A percentile compares a stretch with the other conserved stretches of the same genome.
phyloP scores from a whole-genome alignment of 2,329 filamentous ascomycete genomes.

The Aspergillus bombycis region DNA sequence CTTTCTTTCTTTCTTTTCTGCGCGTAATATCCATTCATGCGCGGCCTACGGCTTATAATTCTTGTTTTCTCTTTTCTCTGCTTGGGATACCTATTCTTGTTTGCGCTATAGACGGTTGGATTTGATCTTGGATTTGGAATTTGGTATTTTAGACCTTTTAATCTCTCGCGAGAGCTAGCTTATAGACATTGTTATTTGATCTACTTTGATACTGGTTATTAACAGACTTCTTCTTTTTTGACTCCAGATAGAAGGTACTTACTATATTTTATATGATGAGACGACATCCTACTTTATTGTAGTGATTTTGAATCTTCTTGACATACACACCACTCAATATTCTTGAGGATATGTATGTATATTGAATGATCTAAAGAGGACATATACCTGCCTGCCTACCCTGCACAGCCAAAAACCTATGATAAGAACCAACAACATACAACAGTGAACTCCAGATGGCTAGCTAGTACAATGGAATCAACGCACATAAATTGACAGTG shows the following conservation, averaged over 20 bases:
- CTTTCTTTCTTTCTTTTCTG: background rate
- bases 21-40: background rate
- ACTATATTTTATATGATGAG: background rate
- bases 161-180: background rate
- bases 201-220: background rate
- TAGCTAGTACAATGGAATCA: conserved; percentile 2
- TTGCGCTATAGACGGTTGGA: conserved; percentile 1
- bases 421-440: background rate
- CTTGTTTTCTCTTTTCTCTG: background rate
- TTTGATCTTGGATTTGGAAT: background rate
- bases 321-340: background rate
- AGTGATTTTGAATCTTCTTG: background rate
- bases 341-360: background rate
- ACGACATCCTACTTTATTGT: background rate
- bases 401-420: background rate
- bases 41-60: background rate
- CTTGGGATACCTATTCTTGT: conserved; percentile 9
- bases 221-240: background rate
- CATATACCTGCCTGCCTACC: conserved; percentile 1
- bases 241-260: background rate
- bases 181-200: background rate
- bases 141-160: background rate
- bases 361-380: background rate
- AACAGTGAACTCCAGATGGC: background rate
- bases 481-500: background rate